Conservation (phyloP, 768 basidiomycete species). For the Lactifluus hygrophoroides region DNA sequence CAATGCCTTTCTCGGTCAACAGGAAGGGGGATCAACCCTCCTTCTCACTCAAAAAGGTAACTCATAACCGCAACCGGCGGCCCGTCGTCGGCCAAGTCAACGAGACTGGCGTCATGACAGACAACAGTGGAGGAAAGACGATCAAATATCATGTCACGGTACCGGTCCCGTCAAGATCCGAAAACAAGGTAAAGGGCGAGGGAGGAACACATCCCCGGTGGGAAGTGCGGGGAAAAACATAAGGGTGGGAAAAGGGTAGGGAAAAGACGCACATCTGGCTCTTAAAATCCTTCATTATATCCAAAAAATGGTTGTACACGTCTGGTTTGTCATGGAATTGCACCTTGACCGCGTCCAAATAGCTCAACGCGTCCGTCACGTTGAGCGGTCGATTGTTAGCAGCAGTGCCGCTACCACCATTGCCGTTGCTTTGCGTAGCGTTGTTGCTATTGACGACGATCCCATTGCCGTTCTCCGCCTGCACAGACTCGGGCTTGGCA, state of each 20-base stretch:
- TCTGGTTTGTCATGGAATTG: slow-evolving; percentile 87
- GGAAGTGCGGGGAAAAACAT: neutral
- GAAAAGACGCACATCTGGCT: slow-evolving; percentile 66
- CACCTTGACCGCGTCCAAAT: slow-evolving; percentile 89
- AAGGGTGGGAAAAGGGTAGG: neutral
- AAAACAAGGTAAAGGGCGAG: slow-evolving; percentile 10
- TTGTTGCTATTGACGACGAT: neutral
- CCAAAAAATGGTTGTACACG: slow-evolving; percentile 89
- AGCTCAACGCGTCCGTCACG: slow-evolving; percentile 87
- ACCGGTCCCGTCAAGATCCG: too few relatives aligned
- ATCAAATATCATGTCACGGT: too few relatives aligned
- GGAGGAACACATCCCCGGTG: too few relatives aligned
- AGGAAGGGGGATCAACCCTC: slow-evolving; percentile 11
- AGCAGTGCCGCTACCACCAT: slow-evolving; percentile 26
- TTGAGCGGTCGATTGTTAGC: slow-evolving; percentile 56
- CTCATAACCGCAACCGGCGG: too few relatives aligned
- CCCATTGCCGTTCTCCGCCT: neutral
- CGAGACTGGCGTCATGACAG: too few relatives aligned
- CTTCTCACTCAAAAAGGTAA: too few relatives aligned
- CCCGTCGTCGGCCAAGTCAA: too few relatives aligned
- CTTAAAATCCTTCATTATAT: slow-evolving; percentile 99
- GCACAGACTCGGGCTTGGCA: slow-evolving; percentile 5
- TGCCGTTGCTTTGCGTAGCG: slow-evolving; percentile 20
- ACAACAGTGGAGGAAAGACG: too few relatives aligned
- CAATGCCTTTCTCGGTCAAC: slow-evolving; percentile 16